Evolutionary conservation across 2,329 filamentous ascomycete species (phyloP).

Genomic region (Parastagonospora nodorum): DNA sequence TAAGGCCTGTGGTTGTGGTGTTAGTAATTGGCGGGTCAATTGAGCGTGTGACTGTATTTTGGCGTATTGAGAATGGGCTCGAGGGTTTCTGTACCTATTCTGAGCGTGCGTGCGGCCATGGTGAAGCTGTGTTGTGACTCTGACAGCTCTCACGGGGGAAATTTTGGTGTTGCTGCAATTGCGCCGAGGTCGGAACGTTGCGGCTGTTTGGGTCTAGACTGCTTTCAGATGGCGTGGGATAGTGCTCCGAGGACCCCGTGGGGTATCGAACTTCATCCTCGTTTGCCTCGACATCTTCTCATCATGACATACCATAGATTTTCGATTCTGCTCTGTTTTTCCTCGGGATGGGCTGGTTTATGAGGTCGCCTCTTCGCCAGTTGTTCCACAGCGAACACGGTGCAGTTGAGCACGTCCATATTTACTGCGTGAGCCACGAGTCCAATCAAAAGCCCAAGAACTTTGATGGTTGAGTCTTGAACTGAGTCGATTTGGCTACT

Average conservation of each 20-base stretch:
- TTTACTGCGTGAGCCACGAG: no score
- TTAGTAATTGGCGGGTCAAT: conserved; percentile 3
- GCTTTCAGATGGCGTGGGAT: conserved; percentile 1
- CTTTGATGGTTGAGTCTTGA: no score
- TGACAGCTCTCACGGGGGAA: conserved; percentile 5
- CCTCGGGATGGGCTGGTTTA: no score
- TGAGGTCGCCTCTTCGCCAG: no score
- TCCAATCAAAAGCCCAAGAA: no score
- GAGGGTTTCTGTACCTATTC: conserved; percentile 25
- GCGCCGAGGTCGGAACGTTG: conserved; percentile 18
- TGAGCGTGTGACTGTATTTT: background rate
- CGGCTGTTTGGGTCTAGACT: conserved; percentile 7
- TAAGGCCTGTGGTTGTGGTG: conserved; percentile 69
- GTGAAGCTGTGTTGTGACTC: conserved; percentile 16
- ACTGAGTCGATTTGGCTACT: no score
- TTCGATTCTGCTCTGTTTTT: no score
- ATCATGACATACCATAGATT: background rate
- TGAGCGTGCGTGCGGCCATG: conserved; percentile 39
- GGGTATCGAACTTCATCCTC: background rate
- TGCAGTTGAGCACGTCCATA: no score
- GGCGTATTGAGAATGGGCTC: background rate
- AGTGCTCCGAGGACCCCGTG: background rate
- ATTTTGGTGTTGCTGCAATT: conserved; percentile 19
- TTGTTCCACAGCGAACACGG: no score
- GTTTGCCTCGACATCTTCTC: background rate